Evolutionary conservation across 2,329 filamentous ascomycete genomes (phyloP), one percentile per base, ranked within the genome.

Genomic region (Triangularia setosa): DNA sequence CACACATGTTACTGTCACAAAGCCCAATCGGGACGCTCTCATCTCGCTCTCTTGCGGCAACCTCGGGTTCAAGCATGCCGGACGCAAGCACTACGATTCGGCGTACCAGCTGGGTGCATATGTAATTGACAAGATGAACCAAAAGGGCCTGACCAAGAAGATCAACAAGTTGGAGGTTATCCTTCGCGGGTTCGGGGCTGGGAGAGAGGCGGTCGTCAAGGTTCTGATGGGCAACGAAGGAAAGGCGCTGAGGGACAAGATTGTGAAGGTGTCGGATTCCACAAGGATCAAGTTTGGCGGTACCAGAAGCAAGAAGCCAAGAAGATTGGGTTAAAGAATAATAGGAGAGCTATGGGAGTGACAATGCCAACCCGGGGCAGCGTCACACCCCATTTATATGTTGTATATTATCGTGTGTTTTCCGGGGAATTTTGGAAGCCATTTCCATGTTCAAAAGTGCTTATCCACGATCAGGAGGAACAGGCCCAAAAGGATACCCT

Each of bases 211-310:
- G 1, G 90, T 93, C 61, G 88, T 88, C 62, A 99, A 98, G 83
- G 91, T 93, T 5, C 79, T 99, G 64, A 79, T 99, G 77, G 93
- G 94, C 35, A 88, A 83, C 23, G 94, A 99, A 76, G 95, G 95
- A 64, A 88, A 86, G 74, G 76, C 87, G 71, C 78, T 98, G 69
- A 86, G 92, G 70, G 81, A 84, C 30, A 87, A 90, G 80, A 90
- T 99, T 69, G 81, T 87, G 52, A 88, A 88, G 71, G 90, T 99
- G 66, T 88, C 91, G 30, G 95, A 99, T 79, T 84, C 87, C 48
- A 98, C 94, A 62, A 90, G 90, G 73, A 78, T 98, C 77, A 99
- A 99, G 83, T 97, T 98, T 82, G 95, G 93, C 79, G 96, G 95
- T 74, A 92, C 91, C 44, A 91, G 93, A 78, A 94, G 92, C 81